Conservation (phyloP, 257 asterid genomes). For the Lycium barbarum region DNA sequence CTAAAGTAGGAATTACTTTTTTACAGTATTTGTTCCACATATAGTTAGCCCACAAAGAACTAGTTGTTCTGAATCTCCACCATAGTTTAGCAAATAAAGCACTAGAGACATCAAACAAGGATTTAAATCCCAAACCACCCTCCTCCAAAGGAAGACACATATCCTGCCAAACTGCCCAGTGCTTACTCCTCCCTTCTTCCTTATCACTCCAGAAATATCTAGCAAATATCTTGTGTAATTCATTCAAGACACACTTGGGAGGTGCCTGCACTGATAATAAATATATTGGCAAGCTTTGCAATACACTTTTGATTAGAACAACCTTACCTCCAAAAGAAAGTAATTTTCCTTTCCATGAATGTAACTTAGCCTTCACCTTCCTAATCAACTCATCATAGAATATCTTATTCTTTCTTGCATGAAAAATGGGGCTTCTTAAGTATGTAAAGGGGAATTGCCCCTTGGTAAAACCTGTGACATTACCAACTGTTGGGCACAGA, state of each 20-base stretch:
- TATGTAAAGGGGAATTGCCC: not conserved
- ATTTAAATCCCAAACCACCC: not conserved
- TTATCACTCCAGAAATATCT: not conserved
- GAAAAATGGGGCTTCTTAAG: not conserved
- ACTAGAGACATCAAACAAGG: not conserved
- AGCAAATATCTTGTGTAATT: not conserved
- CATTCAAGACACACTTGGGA: too few species aligned
- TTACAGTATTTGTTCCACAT: not conserved
- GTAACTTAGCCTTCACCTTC: not conserved
- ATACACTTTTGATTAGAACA: not conserved
- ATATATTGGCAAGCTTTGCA: not conserved
- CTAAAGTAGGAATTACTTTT: not conserved
- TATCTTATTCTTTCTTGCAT: not conserved
- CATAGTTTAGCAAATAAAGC: not conserved
- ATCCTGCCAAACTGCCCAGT: not conserved
- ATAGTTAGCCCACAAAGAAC: not conserved
- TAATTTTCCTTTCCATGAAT: not conserved
- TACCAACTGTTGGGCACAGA: not conserved
- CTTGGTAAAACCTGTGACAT: not conserved
- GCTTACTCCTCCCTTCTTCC: not conserved
- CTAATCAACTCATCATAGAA: not conserved
- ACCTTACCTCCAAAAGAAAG: not conserved
- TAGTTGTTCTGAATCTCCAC: not conserved
- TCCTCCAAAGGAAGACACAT: not conserved
- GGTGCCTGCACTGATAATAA: not conserved